Conservation (phyloP, 1,284 basidiomycete species). For the Pseudozyma tsukubaensis region DNA sequence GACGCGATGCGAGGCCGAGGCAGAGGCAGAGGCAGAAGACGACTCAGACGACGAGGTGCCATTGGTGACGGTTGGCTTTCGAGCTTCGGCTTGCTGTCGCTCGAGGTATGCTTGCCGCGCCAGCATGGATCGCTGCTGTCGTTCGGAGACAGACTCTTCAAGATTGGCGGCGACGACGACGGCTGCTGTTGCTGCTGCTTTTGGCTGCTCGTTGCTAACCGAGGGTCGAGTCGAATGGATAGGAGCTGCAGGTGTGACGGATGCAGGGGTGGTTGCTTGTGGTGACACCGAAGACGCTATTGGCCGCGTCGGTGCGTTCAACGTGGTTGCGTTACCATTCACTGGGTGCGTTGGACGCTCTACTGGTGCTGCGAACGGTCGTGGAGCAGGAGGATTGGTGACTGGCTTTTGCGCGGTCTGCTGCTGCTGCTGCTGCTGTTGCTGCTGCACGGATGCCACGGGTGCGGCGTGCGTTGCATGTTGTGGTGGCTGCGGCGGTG, state of each 20-base stretch:
- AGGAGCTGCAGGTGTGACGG: background rate
- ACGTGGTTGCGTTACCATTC: background rate
- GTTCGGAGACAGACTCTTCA: conserved; percentile 17
- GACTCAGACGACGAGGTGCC: background rate
- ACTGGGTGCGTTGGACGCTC: background rate
- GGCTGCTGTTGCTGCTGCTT: background rate
- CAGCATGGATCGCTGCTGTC: conserved; percentile 39
- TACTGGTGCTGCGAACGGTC: conserved; percentile 1
- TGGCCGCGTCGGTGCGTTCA: background rate
- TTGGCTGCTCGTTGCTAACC: background rate
- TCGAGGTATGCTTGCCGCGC: conserved; percentile 40
- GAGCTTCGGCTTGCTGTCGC: conserved; percentile 31
- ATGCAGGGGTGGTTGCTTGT: background rate
- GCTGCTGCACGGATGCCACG: background rate
- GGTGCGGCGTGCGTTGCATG: background rate
- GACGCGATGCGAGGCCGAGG: background rate
- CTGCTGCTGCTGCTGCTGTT: background rate
- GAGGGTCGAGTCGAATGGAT: background rate
- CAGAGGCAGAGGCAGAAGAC: too few relatives aligned
- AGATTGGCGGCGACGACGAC: too few relatives aligned
- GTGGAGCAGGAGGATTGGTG: conserved; percentile 1
- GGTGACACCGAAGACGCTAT: background rate
- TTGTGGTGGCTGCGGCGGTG: conserved; percentile 17
- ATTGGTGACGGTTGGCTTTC: conserved; percentile 2
- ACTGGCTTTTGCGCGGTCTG: background rate